These are phyloP conservation scores for Solanum clarkiae DNA, from an alignment of 257 asterid species.

Conservation along the genomic window DNA sequence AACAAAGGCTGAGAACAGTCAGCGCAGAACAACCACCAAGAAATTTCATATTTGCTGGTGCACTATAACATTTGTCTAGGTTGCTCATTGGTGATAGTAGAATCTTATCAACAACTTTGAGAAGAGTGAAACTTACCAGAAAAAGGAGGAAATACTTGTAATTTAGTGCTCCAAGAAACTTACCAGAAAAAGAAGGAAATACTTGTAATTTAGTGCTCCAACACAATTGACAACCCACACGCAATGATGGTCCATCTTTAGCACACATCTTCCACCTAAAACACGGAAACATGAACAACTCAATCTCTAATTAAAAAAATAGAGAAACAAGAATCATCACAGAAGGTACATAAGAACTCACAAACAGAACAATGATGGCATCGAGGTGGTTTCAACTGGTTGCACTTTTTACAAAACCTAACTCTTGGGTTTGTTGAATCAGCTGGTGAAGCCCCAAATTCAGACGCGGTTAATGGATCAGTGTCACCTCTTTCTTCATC, in stretches of 20 bases:
- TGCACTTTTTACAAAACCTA: slow-evolving; percentile 89
- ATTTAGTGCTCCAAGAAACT: slow-evolving; percentile 73
- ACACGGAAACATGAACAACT: neutral
- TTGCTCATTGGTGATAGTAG: neutral
- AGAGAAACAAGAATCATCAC: neutral
- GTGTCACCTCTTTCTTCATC: slow-evolving; percentile 87
- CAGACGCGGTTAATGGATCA: slow-evolving; percentile 60
- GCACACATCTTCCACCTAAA: slow-evolving; percentile 91
- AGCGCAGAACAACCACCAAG: neutral
- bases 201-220: slow-evolving; percentile 94
- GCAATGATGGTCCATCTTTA: slow-evolving; percentile 99
- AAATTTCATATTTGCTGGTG: neutral
- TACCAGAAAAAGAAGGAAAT: slow-evolving; percentile 98
- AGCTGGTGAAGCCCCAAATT: slow-evolving; percentile 28
- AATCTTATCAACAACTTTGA: neutral
- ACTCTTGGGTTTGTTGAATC: slow-evolving; percentile 41
- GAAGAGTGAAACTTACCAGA: slow-evolving; percentile 43
- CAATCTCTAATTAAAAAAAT: slow-evolving; percentile 4
- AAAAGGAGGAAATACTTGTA: slow-evolving; percentile 96
- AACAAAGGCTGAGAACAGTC: neutral
- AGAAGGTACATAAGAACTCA: slow-evolving; percentile 34
- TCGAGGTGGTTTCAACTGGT: slow-evolving; percentile 94
- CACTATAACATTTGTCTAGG: neutral
- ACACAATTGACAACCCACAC: slow-evolving; percentile 99
- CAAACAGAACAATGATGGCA: slow-evolving; percentile 99